These are phyloP conservation scores for Mitragyna speciosa DNA, from an alignment of 257 asterid species.

Conservation along the genomic window DNA sequence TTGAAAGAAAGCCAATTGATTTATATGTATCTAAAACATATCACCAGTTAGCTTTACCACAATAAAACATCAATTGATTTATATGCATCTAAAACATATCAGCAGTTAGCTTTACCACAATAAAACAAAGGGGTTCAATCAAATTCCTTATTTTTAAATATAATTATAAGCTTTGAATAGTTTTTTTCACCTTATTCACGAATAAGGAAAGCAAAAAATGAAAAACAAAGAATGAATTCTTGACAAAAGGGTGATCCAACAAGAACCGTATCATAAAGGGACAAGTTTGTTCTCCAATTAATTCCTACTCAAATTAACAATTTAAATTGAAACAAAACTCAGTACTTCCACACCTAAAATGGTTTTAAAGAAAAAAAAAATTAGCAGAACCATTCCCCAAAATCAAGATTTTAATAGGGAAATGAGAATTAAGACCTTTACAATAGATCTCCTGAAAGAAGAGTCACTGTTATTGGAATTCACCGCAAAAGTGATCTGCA, in stretches of 20 bases:
- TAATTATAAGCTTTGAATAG: too few species aligned
- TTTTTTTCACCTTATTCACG: neutral
- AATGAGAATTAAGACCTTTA: slow-evolving; percentile 6
- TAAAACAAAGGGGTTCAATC: too few species aligned
- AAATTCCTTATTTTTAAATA: too few species aligned
- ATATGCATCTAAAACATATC: too few species aligned
- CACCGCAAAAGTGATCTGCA: slow-evolving; percentile 18
- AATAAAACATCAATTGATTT: too few species aligned
- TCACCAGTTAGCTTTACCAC: too few species aligned
- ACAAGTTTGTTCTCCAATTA: neutral
- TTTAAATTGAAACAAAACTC: neutral
- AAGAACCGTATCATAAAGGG: neutral
- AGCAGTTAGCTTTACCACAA: too few species aligned
- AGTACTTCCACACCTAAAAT: neutral
- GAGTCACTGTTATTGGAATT: slow-evolving; percentile 8
- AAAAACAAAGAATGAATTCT: neutral
- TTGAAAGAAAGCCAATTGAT: too few species aligned
- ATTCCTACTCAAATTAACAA: neutral
- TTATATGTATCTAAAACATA: too few species aligned
- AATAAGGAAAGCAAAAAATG: neutral
- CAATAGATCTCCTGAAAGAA: slow-evolving; percentile 11
- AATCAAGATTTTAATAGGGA: neutral
- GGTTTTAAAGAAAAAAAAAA: neutral
- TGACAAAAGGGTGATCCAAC: neutral
- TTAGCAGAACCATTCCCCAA: neutral